A percentile compares a stretch with the other conserved stretches of the same genome.
phyloP scores from a whole-genome alignment of 768 basidiomycete genomes.

The Kwoniella botswanensis region DNA sequence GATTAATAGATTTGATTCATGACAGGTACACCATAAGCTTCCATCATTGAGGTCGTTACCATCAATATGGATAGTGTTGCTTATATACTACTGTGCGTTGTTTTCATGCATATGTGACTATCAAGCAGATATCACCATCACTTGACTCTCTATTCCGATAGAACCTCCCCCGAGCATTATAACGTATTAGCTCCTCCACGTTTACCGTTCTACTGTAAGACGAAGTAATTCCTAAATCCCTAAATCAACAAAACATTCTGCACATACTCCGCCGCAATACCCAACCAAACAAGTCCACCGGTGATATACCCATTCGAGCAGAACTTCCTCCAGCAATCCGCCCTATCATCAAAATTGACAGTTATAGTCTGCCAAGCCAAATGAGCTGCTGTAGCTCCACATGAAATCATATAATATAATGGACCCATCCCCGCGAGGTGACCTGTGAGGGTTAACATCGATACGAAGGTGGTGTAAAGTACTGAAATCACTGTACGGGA shows the following conservation, averaged over 20 bases:
- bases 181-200: neutral
- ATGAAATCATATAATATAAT: constrained; percentile 76
- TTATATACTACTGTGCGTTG: neutral
- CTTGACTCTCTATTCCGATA: neutral
- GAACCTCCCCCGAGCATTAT: neutral
- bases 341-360: constrained; percentile 75
- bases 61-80: too few relatives aligned
- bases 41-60: neutral
- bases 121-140: neutral
- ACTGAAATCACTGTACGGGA: constrained; percentile 76
- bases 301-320: constrained; percentile 78
- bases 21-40: constrained; percentile 15
- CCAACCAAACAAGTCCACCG: constrained; percentile 86
- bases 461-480: constrained; percentile 75
- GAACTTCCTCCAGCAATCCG: constrained; percentile 90
- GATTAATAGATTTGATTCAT: neutral
- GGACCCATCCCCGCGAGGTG: constrained; percentile 75
- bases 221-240: neutral
- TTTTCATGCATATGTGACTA: neutral
- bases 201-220: neutral
- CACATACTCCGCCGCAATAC: constrained; percentile 73
- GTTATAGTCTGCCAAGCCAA: constrained; percentile 74
- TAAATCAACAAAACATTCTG: constrained; percentile 34
- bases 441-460: constrained; percentile 77
- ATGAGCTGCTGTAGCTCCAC: constrained; percentile 74